Base-by-base conservation (phyloP, 176 grass and related monocot genomes). In the Eleusine indica region DNA sequence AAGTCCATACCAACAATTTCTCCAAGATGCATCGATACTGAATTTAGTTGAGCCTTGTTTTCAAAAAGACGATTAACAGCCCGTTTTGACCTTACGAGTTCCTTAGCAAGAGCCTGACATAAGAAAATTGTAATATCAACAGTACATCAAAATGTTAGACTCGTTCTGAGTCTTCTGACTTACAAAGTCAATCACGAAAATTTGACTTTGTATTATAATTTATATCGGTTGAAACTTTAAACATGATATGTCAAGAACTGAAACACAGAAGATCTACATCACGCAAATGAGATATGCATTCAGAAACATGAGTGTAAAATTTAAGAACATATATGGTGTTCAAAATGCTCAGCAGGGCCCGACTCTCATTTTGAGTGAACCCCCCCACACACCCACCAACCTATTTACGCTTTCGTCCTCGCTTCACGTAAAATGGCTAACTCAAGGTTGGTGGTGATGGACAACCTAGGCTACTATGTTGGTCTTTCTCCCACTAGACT, bases 31-130 rank as follows among this genome's bases (percentile, higher is more conserved):
- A 98, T 98, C 39, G 95, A 91, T 29, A 98, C 85, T 75, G 95
- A 98, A 84, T 98, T 98, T 41, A 98, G 67, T 44, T 98, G 92
- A 61, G 95, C 95, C 84, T 98, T 98, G 78, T 98, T 98, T 86
- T 98, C 95, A 61, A 93, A 94, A 86, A 98, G 92, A 73, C 92
- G 95, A 43, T 92, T 98, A 62, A 98, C 92, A 75, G 92, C 95
- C 80, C 78, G 75, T 32, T 83, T 98, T 42, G 95, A 98, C 77
- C 77, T 90, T 57, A 97, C 92, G 73, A 97, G 62, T 91, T 98
- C 95, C 86, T 98, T 94, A 76, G 95, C 95, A 87, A 98, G 92
- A 52, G 88, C 87, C 95, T 94, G 68, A 19, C 47, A 76, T 47
- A 43, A 62, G 37, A 1, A 76, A 76, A 70, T 54, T 42, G 69